Conservation (phyloP, 2,329 filamentous ascomycete species). For the Atkinsonella texensis region DNA sequence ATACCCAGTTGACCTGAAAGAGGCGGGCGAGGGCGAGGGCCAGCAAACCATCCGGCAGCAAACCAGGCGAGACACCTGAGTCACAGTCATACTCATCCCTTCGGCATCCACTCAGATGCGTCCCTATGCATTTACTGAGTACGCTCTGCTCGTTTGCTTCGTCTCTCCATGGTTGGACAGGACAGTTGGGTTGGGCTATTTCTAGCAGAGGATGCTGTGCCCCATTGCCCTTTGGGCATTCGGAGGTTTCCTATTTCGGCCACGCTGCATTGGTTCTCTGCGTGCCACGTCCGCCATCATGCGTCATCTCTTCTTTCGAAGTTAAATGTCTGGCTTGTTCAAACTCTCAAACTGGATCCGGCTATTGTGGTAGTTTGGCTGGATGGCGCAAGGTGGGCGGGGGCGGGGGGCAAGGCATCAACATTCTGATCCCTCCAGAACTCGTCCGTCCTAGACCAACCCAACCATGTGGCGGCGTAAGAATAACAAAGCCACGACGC, state of each 20-base stretch:
- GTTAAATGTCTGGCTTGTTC: too few species aligned
- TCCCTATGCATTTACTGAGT: background rate
- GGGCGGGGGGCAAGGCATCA: constrained; percentile 20
- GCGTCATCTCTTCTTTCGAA: background rate
- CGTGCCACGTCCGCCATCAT: background rate
- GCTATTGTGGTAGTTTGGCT: too few species aligned
- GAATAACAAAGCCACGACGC: background rate
- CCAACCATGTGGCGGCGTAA: too few species aligned
- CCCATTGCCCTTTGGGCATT: background rate
- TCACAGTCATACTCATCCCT: background rate
- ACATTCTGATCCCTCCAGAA: constrained; percentile 9
- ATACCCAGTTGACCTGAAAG: background rate
- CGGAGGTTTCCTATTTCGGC: constrained; percentile 6
- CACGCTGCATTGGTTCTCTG: background rate
- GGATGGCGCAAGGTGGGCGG: too few species aligned
- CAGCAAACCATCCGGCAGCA: background rate
- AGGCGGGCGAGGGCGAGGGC: background rate
- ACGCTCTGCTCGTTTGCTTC: background rate
- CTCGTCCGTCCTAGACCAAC: background rate
- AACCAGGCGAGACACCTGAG: background rate
- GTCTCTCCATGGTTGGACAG: background rate
- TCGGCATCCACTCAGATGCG: background rate
- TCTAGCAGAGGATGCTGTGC: background rate
- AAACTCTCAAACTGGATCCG: background rate
- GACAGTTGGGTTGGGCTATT: background rate